Percentiles rank a stretch among this genome's conserved stretches.
phyloP scores from a whole-genome alignment of 2,329 filamentous ascomycete genomes.

The Rhytidhysteron rufulum region DNA sequence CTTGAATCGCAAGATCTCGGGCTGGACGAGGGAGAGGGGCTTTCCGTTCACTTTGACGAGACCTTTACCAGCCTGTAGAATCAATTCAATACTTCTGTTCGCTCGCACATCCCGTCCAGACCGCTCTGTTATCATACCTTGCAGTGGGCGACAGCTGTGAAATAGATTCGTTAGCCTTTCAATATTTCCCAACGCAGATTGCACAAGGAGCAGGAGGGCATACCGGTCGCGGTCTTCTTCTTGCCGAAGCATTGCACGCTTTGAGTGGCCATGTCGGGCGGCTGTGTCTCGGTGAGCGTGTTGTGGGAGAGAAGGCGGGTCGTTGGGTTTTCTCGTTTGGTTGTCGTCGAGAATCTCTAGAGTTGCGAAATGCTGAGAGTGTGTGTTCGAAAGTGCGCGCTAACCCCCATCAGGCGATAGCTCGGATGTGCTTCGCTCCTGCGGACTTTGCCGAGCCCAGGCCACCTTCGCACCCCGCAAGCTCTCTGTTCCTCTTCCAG shows the following conservation, averaged over 20 bases:
- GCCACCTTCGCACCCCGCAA: too few species aligned
- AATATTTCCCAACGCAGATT: neutral
- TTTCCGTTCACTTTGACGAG: slow-evolving; percentile 99
- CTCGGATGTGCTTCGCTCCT: neutral
- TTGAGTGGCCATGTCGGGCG: slow-evolving; percentile 41
- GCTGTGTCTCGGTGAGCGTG: slow-evolving; percentile 27
- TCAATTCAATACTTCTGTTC: slow-evolving; percentile 23
- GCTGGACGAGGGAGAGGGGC: slow-evolving; percentile 89
- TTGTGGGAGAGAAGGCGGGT: slow-evolving; percentile 23
- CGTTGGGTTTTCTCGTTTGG: slow-evolving; percentile 14
- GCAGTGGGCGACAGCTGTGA: slow-evolving; percentile 82
- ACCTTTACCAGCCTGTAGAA: slow-evolving; percentile 67
- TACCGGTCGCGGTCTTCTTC: slow-evolving; percentile 55
- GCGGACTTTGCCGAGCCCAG: neutral
- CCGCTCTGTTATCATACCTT: slow-evolving; percentile 56
- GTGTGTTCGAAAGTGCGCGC: slow-evolving; percentile 15
- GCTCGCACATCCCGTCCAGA: slow-evolving; percentile 16
- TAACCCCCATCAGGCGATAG: neutral
- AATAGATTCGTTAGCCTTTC: slow-evolving; percentile 31
- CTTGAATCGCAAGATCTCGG: slow-evolving; percentile 98
- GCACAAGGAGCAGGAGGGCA: slow-evolving; percentile 8
- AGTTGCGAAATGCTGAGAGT: slow-evolving; percentile 7
- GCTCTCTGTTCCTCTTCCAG: too few species aligned
- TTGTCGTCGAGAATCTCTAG: slow-evolving; percentile 19
- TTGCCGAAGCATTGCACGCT: slow-evolving; percentile 94